Conservation (phyloP, 352 stramenopile genomes). For the Phytophthora sp. region DNA sequence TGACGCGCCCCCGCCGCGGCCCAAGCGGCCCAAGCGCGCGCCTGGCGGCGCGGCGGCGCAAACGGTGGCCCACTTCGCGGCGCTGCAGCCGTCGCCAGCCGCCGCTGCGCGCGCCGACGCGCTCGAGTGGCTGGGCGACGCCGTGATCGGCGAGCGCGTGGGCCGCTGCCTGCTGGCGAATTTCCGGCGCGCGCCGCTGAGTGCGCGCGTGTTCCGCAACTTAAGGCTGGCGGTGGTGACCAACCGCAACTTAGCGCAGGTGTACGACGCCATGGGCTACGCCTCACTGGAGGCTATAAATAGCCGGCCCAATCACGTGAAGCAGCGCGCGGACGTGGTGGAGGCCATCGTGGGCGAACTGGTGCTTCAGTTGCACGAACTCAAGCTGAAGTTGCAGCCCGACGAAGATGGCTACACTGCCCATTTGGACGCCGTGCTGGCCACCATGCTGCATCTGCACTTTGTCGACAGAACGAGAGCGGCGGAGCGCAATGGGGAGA, state of each 20-base stretch:
- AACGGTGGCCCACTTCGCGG: slow-evolving; percentile 44
- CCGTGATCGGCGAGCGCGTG: slow-evolving; percentile 75
- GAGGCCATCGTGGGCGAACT: slow-evolving; percentile 72
- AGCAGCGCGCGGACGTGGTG: slow-evolving; percentile 71
- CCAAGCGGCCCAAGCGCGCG: no score
- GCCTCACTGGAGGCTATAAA: slow-evolving; percentile 16
- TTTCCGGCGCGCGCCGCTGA: slow-evolving; percentile 60
- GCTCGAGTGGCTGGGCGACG: slow-evolving; percentile 82
- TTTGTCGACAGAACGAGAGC: slow-evolving; percentile 51
- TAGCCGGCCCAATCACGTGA: slow-evolving; percentile 18
- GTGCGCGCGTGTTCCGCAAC: slow-evolving; percentile 70
- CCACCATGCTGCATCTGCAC: slow-evolving; percentile 62
- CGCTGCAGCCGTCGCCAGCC: slow-evolving; percentile 25
- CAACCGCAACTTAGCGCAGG: slow-evolving; percentile 73
- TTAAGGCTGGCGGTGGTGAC: slow-evolving; percentile 66
- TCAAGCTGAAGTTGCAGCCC: not conserved
- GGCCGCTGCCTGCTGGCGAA: slow-evolving; percentile 68
- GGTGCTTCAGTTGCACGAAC: slow-evolving; percentile 50
- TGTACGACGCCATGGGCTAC: slow-evolving; percentile 75
- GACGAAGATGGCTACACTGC: slow-evolving; percentile 24
- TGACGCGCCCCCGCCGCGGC: no score
- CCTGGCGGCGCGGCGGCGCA: not conserved
- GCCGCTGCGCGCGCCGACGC: slow-evolving; percentile 48
- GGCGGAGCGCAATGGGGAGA: slow-evolving; percentile 23
- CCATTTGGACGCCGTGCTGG: slow-evolving; percentile 62